Evolutionary conservation across 2,329 filamentous ascomycete species (phyloP), one percentile per base, ranked within the genome.

Genomic region (Beauveria medogensis): DNA sequence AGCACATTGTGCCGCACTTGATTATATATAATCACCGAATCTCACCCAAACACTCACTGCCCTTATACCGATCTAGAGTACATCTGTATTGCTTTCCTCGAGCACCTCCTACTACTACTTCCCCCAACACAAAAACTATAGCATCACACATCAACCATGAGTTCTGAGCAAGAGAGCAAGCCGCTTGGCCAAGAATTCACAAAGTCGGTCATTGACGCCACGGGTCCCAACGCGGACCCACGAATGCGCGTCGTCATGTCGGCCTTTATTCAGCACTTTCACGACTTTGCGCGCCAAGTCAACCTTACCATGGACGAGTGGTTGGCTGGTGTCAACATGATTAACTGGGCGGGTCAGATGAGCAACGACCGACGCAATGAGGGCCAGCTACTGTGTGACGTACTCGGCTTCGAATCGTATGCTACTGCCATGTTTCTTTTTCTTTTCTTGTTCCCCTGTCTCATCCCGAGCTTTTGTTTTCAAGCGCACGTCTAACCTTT

Each of bases 241-340:
- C 82, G 90, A 47, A 81, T 88, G 68, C 83, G 86, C 62, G 78
- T 86, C 67, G 81, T 93, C 70, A 81, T 93, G 77, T 72, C 81
- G 54, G 81, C 82, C 34, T 76, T 92, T 63, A 86, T 92, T 70
- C 80, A 78, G 60, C 90, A 93, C 75, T 78, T 93, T 60, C 90
- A 94, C 75, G 89, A 91, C 74, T 93, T 93, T 72, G 85, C 87
- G 44, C 86, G 89, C 53, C 90, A 94, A 72, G 85, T 90, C 64
- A 83, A 92, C 71, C 83, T 94, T 62, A 92, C 88, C 8, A 80
- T 84, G n/a, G 87, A 89, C 61, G 90, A 94, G 77, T 92, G 89
- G 90, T 82, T 89, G 75, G 76, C 82, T 9, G 90, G 86, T 52
- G 84, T 91, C 34, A 80, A 73, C 64, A 77, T 72, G 77, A 85